Evolutionary conservation across 2,329 filamentous ascomycete genomes (phyloP), one percentile per base, ranked within the genome.

Genomic region (Colletotrichum sp.): DNA sequence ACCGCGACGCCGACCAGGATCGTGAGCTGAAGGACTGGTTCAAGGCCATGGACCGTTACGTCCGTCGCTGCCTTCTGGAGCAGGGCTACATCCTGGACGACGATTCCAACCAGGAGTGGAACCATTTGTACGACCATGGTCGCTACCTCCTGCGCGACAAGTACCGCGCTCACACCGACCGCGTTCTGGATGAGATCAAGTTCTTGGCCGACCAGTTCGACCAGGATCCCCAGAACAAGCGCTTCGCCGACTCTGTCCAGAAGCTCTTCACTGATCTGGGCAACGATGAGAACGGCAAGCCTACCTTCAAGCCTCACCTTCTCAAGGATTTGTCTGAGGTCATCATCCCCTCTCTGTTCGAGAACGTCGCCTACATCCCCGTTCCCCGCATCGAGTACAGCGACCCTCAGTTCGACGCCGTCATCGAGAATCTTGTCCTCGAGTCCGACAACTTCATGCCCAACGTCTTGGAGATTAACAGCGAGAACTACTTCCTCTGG

Each of bases 401-500:
- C 2, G 97, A 98, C 80, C 89, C 91, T 4, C 92, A 93, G 89
- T 89, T 98, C 67, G 97, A 99, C 84, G 94, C 94, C 65, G 91
- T 98, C 65, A 91, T 99, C 60, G 97, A 99, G 88, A 99, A 99
- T 84, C 88, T 99, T 13, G 94, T 98, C 61, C 91, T 99, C 68
- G 97, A 99, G 87, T 96, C 95, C 78, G 96, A 98, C 88, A 99
- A 99, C 86, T 93, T 99, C 80, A 95, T 96, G 86, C 97, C 97
- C 78, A 99, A 99, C 80, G 90, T 96, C 7, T 85, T 98, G 52
- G 96, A 99, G 84, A 90, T 98, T 77, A 91, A 93, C 75, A 97
- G 93, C 82, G 96, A 98, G 87, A 97, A 98, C 88, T 97, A 97
- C 88, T 95, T 96, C 91, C 93, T 95, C 79, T 98, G 94, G 93